A percentile compares a stretch with the other conserved stretches of the same genome.
phyloP scores from a whole-genome alignment of 2,329 filamentous ascomycete genomes.

The Eutypa lata region DNA sequence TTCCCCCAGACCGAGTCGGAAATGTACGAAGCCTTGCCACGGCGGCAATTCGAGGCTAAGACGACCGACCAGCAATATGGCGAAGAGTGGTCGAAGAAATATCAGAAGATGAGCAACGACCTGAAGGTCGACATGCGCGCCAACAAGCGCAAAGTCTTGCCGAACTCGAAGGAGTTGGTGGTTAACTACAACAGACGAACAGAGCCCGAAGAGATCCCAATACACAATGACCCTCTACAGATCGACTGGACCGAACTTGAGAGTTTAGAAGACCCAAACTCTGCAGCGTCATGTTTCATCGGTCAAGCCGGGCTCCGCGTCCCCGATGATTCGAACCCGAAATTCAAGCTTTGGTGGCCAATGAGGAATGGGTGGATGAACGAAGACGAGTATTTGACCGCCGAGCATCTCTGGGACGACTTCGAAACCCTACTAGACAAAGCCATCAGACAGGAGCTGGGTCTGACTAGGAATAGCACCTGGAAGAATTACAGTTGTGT shows the following conservation, averaged over 20 bases:
- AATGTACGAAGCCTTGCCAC: constrained; percentile 74
- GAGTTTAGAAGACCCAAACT: constrained; percentile 61
- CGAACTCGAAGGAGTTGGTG: constrained; percentile 96
- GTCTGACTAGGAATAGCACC: constrained; percentile 71
- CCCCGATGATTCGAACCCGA: constrained; percentile 81
- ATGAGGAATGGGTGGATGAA: constrained; percentile 84
- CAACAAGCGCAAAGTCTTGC: constrained; percentile 91
- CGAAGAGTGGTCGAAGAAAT: constrained; percentile 73
- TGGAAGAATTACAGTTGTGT: constrained; percentile 93
- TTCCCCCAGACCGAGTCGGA: constrained; percentile 79
- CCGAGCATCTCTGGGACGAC: constrained; percentile 79
- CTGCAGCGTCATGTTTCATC: constrained; percentile 64
- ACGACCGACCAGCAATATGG: constrained; percentile 79
- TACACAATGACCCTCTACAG: constrained; percentile 91
- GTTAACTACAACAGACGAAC: constrained; percentile 89
- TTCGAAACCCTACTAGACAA: constrained; percentile 84
- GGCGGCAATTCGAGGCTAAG: constrained; percentile 61
- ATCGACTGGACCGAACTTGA: constrained; percentile 92
- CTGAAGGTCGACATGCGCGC: constrained; percentile 86
- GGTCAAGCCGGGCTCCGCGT: constrained; percentile 81
- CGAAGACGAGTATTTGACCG: constrained; percentile 79
- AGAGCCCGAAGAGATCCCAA: constrained; percentile 80
- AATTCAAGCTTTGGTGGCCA: constrained; percentile 92
- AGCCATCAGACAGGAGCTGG: constrained; percentile 81
- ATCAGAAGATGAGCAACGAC: constrained; percentile 78